Percentiles rank a stretch among this genome's conserved stretches.
phyloP scores from a whole-genome alignment of 495 filamentous ascomycete genomes.

The Aspergillus olivimuriae region DNA sequence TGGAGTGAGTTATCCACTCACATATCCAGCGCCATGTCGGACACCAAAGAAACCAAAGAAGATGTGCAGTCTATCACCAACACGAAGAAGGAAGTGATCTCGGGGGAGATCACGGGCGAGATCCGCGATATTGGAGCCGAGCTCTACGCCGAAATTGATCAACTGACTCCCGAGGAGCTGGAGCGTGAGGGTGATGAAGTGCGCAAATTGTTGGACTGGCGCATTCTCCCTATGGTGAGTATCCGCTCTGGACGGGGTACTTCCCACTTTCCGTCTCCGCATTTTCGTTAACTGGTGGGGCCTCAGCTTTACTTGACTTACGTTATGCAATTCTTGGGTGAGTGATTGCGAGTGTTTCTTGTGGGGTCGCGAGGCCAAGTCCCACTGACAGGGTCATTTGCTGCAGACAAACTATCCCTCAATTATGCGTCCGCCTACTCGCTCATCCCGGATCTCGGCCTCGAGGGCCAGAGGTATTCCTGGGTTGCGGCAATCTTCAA shows the following conservation, averaged over 20 bases:
- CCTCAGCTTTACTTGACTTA: slow-evolving; percentile 31
- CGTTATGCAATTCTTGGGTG: slow-evolving; percentile 33
- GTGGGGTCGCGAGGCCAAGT: too few species aligned
- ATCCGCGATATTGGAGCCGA: slow-evolving; percentile 26
- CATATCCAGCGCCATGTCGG: slow-evolving; percentile 2
- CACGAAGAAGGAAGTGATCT: slow-evolving; percentile 17
- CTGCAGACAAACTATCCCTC: slow-evolving; percentile 28
- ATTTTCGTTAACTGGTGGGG: background rate
- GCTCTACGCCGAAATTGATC: slow-evolving; percentile 26
- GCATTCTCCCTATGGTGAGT: slow-evolving; percentile 28
- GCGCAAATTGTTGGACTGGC: slow-evolving; percentile 28
- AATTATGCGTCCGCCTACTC: slow-evolving; percentile 39
- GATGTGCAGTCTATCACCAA: slow-evolving; percentile 8
- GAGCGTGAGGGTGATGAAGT: slow-evolving; percentile 25
- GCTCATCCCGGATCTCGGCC: slow-evolving; percentile 29
- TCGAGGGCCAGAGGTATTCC: slow-evolving; percentile 49
- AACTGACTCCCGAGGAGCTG: slow-evolving; percentile 26
- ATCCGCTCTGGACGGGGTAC: too few species aligned
- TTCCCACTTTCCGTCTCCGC: too few species aligned
- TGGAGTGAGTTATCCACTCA: background rate
- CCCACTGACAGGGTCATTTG: background rate
- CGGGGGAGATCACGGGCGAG: slow-evolving; percentile 18
- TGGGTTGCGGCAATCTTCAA: slow-evolving; percentile 49
- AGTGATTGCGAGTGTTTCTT: too few species aligned
- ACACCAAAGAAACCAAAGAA: slow-evolving; percentile 16